Base-by-base conservation (phyloP, 2,329 filamentous ascomycete species). In the Ilyonectria sp. region DNA sequence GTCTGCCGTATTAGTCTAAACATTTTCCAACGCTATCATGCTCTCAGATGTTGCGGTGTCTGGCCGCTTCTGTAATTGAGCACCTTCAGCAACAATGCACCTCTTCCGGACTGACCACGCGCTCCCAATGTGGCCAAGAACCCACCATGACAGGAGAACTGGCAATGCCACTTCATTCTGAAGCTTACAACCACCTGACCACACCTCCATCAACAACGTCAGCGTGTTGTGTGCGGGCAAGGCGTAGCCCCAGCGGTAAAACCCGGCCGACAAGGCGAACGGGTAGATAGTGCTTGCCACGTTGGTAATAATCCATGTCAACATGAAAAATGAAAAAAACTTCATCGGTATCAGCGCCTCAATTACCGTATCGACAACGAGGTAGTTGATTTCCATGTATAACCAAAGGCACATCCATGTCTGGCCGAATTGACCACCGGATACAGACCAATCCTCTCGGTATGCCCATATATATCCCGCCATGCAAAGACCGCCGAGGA, bases 401-500 rank as follows among this genome's bases (percentile, higher is more conserved):
- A 85, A 70, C 83, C 82, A 85, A 10, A 78, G 69, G 6, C 72
- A 71, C 65, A 80, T 69, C 74, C 79, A 77, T 0, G 69, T 75
- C 26, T 70, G 53, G 5, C 65, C 76, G 37, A 78, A 79, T 43
- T 77, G 62, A 2, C 54, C 13, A 5, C 75, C 79, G 19, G 74
- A 74, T 4, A 85, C 82, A 2, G 67, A 56, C 84, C 84, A 86
- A 31, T 71, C 75, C 50, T 81, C 81, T 1, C 79, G 74, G 71
- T 83, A 86, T 0, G 82, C 83, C 84, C 84, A 86, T 60, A 84
- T 80, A 43, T 79, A 79, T 1, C 82, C 83, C 0, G 81, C 72
- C 26, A 80, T 78, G 44, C 77, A 78, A 2, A 86, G 70, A 0
- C 81, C 78, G 13, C 78, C 80, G 15, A 83, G 49, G 46, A 81